Percentiles rank a stretch among this genome's conserved stretches.
Evolutionary conservation across 495 filamentous ascomycete species (phyloP).

Genomic region (Talaromyces ruber): DNA sequence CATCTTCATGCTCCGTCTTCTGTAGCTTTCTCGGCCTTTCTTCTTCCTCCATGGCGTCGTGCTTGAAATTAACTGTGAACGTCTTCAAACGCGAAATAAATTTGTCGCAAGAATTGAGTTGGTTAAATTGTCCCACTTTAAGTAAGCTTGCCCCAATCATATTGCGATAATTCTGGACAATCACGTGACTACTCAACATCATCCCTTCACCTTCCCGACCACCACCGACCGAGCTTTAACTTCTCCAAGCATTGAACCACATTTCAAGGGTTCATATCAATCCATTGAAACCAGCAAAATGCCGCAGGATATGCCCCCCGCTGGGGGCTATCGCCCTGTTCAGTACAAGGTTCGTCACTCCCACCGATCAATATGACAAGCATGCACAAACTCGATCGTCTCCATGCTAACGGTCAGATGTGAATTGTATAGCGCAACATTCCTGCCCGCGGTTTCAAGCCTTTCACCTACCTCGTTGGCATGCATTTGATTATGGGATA

Average conservation of each 20-base stretch:
- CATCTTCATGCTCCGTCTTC: slow-evolving; percentile 33
- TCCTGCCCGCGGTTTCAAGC: slow-evolving; percentile 84
- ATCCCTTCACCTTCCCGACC: slow-evolving; percentile 23
- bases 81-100: not conserved
- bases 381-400: not conserved
- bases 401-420: not conserved
- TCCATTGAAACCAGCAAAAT: slow-evolving; percentile 26
- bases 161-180: not conserved
- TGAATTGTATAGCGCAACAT: slow-evolving; percentile 64
- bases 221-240: slow-evolving; percentile 3
- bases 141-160: not conserved
- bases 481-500: slow-evolving; percentile 72
- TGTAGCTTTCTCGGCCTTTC: slow-evolving; percentile 43
- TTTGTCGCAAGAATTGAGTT: not conserved
- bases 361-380: not conserved
- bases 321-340: slow-evolving; percentile 86
- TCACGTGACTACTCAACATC: slow-evolving; percentile 28
- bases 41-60: slow-evolving; percentile 39
- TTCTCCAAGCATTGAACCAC: not conserved
- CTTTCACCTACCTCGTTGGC: slow-evolving; percentile 62
- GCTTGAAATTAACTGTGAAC: not conserved
- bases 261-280: not conserved
- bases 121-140: slow-evolving; percentile 12
- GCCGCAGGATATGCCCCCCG: slow-evolving; percentile 82
- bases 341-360: slow-evolving; percentile 79